A percentile compares a stretch with the other conserved stretches of the same genome.
Evolutionary conservation across 1,139 yeast species (phyloP).

Genomic region (Yamadazyma friedrichii): DNA sequence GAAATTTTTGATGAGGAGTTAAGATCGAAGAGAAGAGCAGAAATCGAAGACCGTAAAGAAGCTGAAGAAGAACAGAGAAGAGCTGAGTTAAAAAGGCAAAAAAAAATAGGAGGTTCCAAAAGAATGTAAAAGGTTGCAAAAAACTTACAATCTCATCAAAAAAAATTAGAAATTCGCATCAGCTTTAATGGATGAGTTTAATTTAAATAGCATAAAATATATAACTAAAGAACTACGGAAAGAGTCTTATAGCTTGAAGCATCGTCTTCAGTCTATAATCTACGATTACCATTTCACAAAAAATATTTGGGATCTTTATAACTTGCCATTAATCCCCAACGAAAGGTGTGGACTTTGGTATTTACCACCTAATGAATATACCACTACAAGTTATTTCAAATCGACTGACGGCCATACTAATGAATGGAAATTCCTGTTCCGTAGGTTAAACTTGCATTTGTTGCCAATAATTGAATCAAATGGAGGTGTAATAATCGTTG

Average conservation of each 20-base stretch:
- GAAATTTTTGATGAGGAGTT: conserved; percentile 83
- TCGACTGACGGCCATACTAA: conserved; percentile 88
- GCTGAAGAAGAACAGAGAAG: conserved; percentile 53
- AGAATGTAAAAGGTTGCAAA: no score
- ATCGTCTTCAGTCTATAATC: conserved; percentile 69
- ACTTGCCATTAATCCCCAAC: conserved; percentile 59
- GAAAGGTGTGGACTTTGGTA: conserved; percentile 93
- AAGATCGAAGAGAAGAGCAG: conserved; percentile 58
- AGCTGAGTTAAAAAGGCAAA: conserved; percentile 31
- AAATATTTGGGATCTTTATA: conserved; percentile 12
- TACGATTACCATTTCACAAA: conserved; percentile 49
- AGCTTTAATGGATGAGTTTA: conserved; percentile 2
- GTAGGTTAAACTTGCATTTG: conserved; percentile 74
- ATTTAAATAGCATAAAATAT: conserved; percentile 19
- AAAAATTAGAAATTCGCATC: conserved; percentile 1
- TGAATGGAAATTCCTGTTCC: conserved; percentile 73
- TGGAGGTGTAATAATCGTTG: conserved; percentile 63
- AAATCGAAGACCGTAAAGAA: conserved; percentile 65
- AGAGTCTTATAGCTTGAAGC: conserved; percentile 56
- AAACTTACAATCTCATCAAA: neutral
- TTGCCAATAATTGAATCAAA: conserved; percentile 42
- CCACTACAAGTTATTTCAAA: conserved; percentile 69
- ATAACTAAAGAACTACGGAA: conserved; percentile 42
- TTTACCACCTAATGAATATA: conserved; percentile 40
- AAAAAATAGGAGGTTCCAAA: conserved; percentile 11